phyloP scores from a whole-genome alignment of 2,329 filamentous ascomycete genomes.

The Penicillium sp. region DNA sequence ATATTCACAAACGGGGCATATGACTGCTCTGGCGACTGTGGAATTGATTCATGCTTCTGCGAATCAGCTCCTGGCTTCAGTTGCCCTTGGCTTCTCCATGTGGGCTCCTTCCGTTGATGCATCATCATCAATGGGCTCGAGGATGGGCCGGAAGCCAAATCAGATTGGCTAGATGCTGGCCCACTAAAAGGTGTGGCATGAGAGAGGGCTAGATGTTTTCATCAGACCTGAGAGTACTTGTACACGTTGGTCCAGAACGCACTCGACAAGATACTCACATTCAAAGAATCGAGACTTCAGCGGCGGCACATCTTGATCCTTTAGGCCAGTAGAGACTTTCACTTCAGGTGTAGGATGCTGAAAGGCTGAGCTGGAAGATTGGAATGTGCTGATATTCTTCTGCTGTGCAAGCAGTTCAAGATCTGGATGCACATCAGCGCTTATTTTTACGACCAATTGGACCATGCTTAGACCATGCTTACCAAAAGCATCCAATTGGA shows the following conservation, averaged over 20 bases:
- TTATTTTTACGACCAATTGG: background rate
- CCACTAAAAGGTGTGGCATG: constrained; percentile 29
- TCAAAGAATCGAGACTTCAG: constrained; percentile 37
- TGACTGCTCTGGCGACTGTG: background rate
- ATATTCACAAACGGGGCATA: background rate
- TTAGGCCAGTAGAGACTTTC: background rate
- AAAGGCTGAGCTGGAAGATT: constrained; percentile 1
- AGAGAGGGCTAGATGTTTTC: constrained; percentile 23
- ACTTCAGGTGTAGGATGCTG: constrained; percentile 5
- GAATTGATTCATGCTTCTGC: constrained; percentile 3
- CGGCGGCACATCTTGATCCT: constrained; percentile 8
- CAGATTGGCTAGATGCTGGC: constrained; percentile 35
- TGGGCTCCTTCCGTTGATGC: constrained; percentile 10
- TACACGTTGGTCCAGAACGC: background rate
- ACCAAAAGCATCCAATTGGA: constrained; percentile 57
- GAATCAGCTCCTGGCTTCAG: background rate
- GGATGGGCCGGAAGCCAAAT: constrained; percentile 24
- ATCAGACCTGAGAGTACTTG: constrained; percentile 2
- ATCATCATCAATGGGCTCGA: constrained; percentile 41
- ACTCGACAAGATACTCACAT: constrained; percentile 26
- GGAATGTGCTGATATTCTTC: constrained; percentile 13
- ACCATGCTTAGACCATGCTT: constrained; percentile 35
- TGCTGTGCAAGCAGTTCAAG: constrained; percentile 44
- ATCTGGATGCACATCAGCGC: constrained; percentile 31
- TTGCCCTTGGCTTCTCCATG: constrained; percentile 7